These are phyloP conservation scores for Apiotrichum akiyoshidainum DNA, from an alignment of 1,284 basidiomycete species.

Conservation along the genomic window DNA sequence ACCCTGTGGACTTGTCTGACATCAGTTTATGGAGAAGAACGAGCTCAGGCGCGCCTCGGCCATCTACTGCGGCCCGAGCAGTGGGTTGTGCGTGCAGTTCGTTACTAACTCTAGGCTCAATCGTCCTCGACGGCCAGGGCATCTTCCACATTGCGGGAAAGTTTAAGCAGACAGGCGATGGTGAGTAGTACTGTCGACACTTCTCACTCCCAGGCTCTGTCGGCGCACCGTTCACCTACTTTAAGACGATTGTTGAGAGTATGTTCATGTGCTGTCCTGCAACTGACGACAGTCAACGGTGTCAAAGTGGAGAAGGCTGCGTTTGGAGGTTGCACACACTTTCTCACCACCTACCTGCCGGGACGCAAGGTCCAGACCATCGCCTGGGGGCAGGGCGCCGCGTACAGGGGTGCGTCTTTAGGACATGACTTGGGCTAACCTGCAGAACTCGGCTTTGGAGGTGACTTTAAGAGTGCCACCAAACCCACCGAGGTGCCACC, in stretches of 20 bases:
- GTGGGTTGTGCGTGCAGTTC: conserved; percentile 22
- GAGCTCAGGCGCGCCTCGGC: conserved; percentile 60
- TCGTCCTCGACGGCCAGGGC: conserved; percentile 75
- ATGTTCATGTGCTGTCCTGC: neutral
- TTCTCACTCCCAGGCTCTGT: conserved; percentile 58
- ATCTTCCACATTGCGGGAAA: conserved; percentile 61
- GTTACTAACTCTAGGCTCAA: conserved; percentile 53
- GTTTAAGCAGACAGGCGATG: conserved; percentile 93
- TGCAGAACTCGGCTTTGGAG: conserved; percentile 76
- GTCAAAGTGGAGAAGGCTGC: conserved; percentile 67
- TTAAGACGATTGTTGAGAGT: conserved; percentile 47
- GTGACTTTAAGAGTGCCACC: conserved; percentile 78
- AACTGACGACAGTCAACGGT: conserved; percentile 53
- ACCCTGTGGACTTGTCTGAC: neutral
- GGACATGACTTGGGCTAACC: conserved; percentile 36
- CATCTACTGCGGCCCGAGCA: conserved; percentile 78
- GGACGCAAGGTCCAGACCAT: conserved; percentile 53
- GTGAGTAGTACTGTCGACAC: conserved; percentile 47
- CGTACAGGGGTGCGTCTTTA: conserved; percentile 16
- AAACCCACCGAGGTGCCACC: conserved; percentile 73
- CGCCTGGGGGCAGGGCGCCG: conserved; percentile 19
- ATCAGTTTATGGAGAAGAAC: conserved; percentile 69
- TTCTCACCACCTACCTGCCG: conserved; percentile 62
- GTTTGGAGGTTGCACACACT: conserved; percentile 87
- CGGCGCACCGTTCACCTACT: conserved; percentile 75